Percentiles rank a stretch among this genome's conserved stretches.
Conservation (phyloP, 441 rosid species). For the Populus hybrid region DNA sequence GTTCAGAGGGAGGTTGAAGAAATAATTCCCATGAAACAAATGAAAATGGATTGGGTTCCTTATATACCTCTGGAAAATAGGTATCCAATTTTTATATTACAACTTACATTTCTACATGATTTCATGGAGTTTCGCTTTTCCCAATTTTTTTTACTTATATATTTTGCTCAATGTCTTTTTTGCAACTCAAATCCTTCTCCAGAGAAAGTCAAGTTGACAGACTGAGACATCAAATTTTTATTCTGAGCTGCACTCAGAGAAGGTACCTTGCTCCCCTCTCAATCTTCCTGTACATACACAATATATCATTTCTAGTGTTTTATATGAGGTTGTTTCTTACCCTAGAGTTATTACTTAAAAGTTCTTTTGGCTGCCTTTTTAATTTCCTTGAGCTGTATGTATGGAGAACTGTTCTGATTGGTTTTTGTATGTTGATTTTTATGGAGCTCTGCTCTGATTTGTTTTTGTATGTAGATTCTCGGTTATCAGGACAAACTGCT, state of each 20-base stretch:
- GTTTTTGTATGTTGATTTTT: not conserved
- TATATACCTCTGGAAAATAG: conserved; percentile 84
- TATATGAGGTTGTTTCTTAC: not conserved
- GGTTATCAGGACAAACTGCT: too few relatives aligned
- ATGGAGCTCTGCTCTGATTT: not conserved
- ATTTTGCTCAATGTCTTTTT: conserved; percentile 1
- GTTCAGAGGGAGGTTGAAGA: conserved; percentile 93
- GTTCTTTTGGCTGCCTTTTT: not conserved
- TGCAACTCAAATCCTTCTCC: conserved; percentile 25
- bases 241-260: conserved; percentile 79
- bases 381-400: not conserved
- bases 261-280: conserved; percentile 39
- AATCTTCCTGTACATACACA: not conserved
- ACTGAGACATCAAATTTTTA: conserved; percentile 65
- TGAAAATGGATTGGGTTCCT: conserved; percentile 99
- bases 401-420: not conserved
- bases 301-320: not conserved
- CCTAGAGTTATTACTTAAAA: not conserved
- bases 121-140: conserved; percentile 7
- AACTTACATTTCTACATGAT: conserved; percentile 12
- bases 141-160: not conserved
- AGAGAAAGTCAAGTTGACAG: conserved; percentile 80
- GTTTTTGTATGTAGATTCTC: not conserved
- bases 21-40: conserved; percentile 90
- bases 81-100: conserved; percentile 27